Percentiles rank a stretch among this genome's conserved stretches.
Evolutionary conservation across 108 stramenopile genomes (phyloP).

Genomic region (Skeletonema potamos): DNA sequence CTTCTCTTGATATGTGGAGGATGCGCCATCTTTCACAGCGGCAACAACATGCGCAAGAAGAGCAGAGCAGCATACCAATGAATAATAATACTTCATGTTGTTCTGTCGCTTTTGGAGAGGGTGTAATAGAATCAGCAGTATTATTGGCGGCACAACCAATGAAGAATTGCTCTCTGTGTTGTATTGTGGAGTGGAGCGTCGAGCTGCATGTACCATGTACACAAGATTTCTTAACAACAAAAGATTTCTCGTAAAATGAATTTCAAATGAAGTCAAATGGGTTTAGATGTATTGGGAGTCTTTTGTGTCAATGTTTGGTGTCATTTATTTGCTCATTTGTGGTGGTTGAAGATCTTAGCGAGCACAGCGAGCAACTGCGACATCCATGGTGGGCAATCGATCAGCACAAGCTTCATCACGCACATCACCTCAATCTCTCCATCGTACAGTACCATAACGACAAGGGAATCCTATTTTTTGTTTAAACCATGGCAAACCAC

Average conservation of each 20-base stretch:
- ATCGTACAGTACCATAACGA: too few species aligned
- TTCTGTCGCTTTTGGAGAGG: neutral
- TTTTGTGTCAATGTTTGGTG: neutral
- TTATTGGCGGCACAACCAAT: neutral
- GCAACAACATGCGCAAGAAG: too few species aligned
- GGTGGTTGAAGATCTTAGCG: too few species aligned
- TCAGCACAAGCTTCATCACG: too few species aligned
- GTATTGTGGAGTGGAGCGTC: too few species aligned
- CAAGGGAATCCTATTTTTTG: too few species aligned
- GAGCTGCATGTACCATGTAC: too few species aligned
- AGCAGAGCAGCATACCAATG: neutral
- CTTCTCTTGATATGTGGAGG: neutral
- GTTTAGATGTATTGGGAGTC: neutral
- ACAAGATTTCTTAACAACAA: neutral
- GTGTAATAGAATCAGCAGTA: neutral
- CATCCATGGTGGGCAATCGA: too few species aligned
- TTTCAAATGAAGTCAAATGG: neutral
- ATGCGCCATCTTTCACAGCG: neutral
- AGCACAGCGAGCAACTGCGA: too few species aligned
- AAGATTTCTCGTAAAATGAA: neutral
- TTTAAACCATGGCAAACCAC: neutral
- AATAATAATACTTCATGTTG: neutral
- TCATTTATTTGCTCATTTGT: too few species aligned
- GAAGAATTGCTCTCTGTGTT: too few species aligned
- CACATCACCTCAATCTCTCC: too few species aligned